Conservation (phyloP, 352 stramenopile genomes). For the Phytophthora foliorum region DNA sequence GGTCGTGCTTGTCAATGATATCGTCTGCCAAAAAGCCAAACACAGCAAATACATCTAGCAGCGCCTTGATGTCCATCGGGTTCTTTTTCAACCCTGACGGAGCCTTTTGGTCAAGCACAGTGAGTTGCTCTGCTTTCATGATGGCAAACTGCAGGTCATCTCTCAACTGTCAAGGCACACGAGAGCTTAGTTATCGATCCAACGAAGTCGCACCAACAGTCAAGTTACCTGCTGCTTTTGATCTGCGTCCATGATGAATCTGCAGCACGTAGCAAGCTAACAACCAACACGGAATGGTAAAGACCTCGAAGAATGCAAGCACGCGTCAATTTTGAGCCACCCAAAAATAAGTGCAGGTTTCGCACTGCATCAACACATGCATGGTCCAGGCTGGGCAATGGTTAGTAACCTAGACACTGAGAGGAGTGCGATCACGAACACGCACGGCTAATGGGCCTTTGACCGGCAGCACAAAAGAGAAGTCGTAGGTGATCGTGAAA, state of each 20-base stretch:
- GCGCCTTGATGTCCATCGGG: conserved; percentile 71
- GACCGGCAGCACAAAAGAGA: conserved; percentile 39
- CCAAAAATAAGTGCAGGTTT: conserved; percentile 31
- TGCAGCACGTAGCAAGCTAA: neutral
- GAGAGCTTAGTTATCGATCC: neutral
- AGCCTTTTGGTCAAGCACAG: conserved; percentile 56
- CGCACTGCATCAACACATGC: neutral
- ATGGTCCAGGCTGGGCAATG: no score
- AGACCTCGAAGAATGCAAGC: neutral
- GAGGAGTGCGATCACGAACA: conserved; percentile 13
- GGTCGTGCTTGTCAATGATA: conserved; percentile 76
- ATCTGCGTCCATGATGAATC: conserved; percentile 56
- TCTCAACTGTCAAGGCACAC: conserved; percentile 49
- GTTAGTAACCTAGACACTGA: neutral
- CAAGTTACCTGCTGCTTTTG: conserved; percentile 64
- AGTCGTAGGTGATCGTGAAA: conserved; percentile 42
- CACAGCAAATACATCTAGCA: conserved; percentile 76
- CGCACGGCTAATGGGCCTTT: conserved; percentile 43
- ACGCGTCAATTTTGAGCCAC: conserved; percentile 6
- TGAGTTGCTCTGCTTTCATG: conserved; percentile 65
- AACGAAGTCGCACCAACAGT: neutral
- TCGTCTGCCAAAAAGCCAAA: conserved; percentile 74
- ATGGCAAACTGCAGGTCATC: conserved; percentile 83
- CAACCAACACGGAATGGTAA: neutral
- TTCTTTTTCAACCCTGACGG: conserved; percentile 47